Evolutionary conservation across 1,139 yeast species (phyloP).

Genomic region (Geotrichum fermentans): DNA sequence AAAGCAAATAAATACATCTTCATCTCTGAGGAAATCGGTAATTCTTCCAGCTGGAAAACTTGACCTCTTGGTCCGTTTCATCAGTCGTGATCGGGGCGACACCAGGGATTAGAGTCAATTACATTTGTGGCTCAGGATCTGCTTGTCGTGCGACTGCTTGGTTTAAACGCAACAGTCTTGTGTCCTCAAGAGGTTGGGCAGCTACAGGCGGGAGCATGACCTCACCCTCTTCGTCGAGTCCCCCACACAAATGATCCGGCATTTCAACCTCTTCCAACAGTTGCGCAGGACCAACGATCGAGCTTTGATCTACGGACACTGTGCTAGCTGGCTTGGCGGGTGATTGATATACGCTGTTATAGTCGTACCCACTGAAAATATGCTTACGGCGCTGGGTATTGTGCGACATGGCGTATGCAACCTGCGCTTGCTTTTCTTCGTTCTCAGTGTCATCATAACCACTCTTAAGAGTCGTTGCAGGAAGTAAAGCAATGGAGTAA

Average conservation of each 20-base stretch:
- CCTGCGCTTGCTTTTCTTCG: constrained; percentile 32
- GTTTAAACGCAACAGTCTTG: too few relatives aligned
- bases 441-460: constrained; percentile 46
- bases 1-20: too few relatives aligned
- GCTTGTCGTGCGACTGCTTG: too few relatives aligned
- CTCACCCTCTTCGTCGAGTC: background rate
- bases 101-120: too few relatives aligned
- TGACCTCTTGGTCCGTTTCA: too few relatives aligned
- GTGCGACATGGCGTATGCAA: constrained; percentile 56
- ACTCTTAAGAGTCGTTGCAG: constrained; percentile 68
- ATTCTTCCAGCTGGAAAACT: too few relatives aligned
- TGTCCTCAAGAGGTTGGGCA: background rate
- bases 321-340: background rate
- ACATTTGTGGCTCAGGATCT: too few relatives aligned
- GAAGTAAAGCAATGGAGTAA: constrained; percentile 62
- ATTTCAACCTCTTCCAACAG: background rate
- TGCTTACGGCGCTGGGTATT: constrained; percentile 71
- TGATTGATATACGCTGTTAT: constrained; percentile 61
- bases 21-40: too few relatives aligned
- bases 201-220: background rate
- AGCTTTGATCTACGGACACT: background rate
- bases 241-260: background rate
- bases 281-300: background rate
- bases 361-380: constrained; percentile 69
- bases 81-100: too few relatives aligned